Evolutionary conservation across 78 protist species (phyloP), one percentile per base, ranked within the genome.

Genomic region (Guillardia theta): DNA sequence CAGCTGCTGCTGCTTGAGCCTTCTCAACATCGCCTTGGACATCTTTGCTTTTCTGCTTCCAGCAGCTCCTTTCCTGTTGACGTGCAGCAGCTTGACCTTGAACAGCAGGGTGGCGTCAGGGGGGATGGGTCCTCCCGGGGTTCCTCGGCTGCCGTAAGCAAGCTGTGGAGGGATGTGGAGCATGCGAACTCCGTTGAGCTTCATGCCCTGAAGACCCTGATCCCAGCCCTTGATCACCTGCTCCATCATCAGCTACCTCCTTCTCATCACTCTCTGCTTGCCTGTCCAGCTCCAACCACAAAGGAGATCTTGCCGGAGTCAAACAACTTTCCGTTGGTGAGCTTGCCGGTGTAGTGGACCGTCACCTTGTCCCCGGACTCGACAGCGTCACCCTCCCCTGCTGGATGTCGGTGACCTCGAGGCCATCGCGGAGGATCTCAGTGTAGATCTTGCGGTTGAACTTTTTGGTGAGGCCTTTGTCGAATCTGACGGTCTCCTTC

Each of bases 221-320:
- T 80, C 90, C 90, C 90, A 80, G 50, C 90, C 90, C 50, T 80
- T 80, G 90, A 80, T 80, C 45, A 80, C 90, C 70, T 58, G 70
- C 39, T 30, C 70, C 70, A 24, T 1, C 15, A 50, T 50, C 15
- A 15, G 15, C 10, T 50, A 19, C 30, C 58, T 10, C 30, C 58
- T 50, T 15, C 30, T 50, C 58, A 50, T 50, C 58, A 50, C 15
- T 10, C 58, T 19, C 58, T 19, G 58, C 58, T 19, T 50, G 70
- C 70, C 1, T 58, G 4, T 58, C 70, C 15, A 15, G 58, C 10
- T 50, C 58, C 10, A 50, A 50, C 10, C 58, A 10, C 21, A 10
- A 4, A 15, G 4, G 87, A 22, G 41, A 21, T 70, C 5, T 24
- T 1, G 33, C 1, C 87, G 39, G 15, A 3, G 44, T 15, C 87